Evolutionary conservation across 345 rosid species (phyloP).

Genomic region (Iberis pinnata): DNA sequence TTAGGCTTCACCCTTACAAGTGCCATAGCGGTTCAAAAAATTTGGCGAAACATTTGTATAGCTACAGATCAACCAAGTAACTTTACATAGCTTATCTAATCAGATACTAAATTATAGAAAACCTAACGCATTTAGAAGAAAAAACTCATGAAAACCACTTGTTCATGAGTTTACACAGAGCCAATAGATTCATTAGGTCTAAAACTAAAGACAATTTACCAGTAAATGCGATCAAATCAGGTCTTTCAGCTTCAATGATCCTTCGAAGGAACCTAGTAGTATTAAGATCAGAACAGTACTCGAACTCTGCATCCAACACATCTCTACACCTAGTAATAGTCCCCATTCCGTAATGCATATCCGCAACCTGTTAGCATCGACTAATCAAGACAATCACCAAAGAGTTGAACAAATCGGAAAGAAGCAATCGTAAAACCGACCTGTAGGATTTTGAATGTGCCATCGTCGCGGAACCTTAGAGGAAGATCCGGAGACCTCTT

Average conservation of each 20-base stretch:
- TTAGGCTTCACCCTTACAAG: neutral
- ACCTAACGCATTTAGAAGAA: too few species aligned
- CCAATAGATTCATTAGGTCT: too few species aligned
- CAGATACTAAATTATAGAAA: too few species aligned
- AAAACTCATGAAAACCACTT: too few species aligned
- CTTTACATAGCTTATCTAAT: neutral
- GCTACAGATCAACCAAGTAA: neutral
- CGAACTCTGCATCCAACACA: conserved; percentile 49
- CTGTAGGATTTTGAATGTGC: conserved; percentile 95
- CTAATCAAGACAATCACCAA: neutral
- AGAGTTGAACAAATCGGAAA: neutral
- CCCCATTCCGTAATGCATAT: conserved; percentile 89
- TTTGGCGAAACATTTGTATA: too few species aligned
- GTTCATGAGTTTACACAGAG: too few species aligned
- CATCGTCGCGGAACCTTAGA: conserved; percentile 67
- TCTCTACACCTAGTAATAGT: conserved; percentile 63
- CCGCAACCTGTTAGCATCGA: conserved; percentile 52
- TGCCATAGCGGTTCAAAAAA: too few species aligned
- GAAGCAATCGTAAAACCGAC: conserved; percentile 15
- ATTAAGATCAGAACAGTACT: conserved; percentile 74
- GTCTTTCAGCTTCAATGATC: conserved; percentile 65
- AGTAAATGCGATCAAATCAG: conserved; percentile 78
- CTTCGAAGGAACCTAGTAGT: conserved; percentile 63
- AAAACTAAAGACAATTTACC: conserved; percentile 33
- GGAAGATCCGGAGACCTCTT: conserved; percentile 60